Evolutionary conservation across 805 yeast species (phyloP), one percentile per base, ranked within the genome.

Genomic region (Sungouiozyma ichnusensis): DNA sequence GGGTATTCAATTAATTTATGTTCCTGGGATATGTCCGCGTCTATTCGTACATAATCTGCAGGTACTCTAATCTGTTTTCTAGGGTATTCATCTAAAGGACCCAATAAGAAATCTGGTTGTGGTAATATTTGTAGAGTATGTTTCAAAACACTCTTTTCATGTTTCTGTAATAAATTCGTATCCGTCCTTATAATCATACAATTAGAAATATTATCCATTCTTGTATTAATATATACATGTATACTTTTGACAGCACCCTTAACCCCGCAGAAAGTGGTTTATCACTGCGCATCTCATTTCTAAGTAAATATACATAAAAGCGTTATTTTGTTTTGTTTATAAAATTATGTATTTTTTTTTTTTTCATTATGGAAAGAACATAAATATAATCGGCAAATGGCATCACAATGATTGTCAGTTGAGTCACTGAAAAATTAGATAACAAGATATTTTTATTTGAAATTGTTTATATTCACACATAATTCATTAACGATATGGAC

Each of bases 61-160:
- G 63, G 56, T 11, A 53, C 16, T 2, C 37, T 34, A 4, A 57
- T 45, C 20, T 32, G 44, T 27, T 45, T 51, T 15, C 17, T n/a
- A 4, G 64, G 64, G 13, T 35, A 40, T 17, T 49, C 37, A 27
- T 45, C 39, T 16, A 55, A 36, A 3, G 55, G 52, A 18, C 56
- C 57, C 27, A 47, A 55, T 27, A 52, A 27, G 9, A 55, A 39
- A 35, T 48, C 52, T 7, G 37, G 40, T 34, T 55, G 53, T 14
- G 42, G 36, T 3, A 43, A 33, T 18, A 51, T 48, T 27, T 49
- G 49, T 15, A 54, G 38, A 14, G 50, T 39, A 37, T 52, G 53
- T 37, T 55, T 58, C 16, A 60, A 39, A 4, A 58, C 33, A 24
- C 44, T 53, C 7, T 50, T 42, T 35, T 57, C 54, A 42, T 59